Percentiles rank a stretch among this genome's conserved stretches.
Conservation (phyloP, 2,329 filamentous ascomycete species). For the Aspergillus viridinutans region DNA sequence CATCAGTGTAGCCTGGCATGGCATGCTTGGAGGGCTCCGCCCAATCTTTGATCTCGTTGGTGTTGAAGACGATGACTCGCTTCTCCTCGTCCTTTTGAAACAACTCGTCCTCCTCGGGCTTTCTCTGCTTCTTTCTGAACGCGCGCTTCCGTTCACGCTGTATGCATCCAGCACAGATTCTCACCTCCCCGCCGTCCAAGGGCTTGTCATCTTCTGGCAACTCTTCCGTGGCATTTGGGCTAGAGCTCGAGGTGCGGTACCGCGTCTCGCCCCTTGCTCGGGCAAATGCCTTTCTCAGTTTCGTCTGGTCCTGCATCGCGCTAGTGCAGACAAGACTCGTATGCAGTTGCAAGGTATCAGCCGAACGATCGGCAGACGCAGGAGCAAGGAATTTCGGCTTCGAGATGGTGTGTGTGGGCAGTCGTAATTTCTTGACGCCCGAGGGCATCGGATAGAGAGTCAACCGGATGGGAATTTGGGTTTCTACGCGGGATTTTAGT, state of each 20-base stretch:
- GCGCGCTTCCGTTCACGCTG: constrained; percentile 86
- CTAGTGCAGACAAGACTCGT: constrained; percentile 87
- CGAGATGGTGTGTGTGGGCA: constrained; percentile 86
- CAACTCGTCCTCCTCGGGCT: constrained; percentile 83
- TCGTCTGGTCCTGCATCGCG: constrained; percentile 72
- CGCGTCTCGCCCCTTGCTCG: constrained; percentile 46
- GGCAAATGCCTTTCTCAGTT: constrained; percentile 63
- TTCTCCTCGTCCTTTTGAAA: constrained; percentile 78
- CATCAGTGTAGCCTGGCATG: constrained; percentile 41
- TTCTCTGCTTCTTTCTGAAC: constrained; percentile 87
- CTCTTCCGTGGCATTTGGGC: constrained; percentile 42
- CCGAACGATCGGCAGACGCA: constrained; percentile 58
- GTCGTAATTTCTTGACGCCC: constrained; percentile 73
- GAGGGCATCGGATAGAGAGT: constrained; percentile 70
- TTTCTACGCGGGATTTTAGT: constrained; percentile 88
- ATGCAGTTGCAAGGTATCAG: constrained; percentile 74
- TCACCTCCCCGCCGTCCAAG: constrained; percentile 86
- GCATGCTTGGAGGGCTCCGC: constrained; percentile 57
- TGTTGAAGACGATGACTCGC: constrained; percentile 87
- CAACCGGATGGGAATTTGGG: constrained; percentile 86
- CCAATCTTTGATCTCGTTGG: constrained; percentile 81
- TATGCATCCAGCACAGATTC: constrained; percentile 89
- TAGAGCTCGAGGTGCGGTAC: constrained; percentile 37
- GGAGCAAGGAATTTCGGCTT: constrained; percentile 89
- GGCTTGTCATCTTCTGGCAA: constrained; percentile 67